Conservation (phyloP, 371 early-diverging fungal genomes). For the Mortierella polycephala region DNA sequence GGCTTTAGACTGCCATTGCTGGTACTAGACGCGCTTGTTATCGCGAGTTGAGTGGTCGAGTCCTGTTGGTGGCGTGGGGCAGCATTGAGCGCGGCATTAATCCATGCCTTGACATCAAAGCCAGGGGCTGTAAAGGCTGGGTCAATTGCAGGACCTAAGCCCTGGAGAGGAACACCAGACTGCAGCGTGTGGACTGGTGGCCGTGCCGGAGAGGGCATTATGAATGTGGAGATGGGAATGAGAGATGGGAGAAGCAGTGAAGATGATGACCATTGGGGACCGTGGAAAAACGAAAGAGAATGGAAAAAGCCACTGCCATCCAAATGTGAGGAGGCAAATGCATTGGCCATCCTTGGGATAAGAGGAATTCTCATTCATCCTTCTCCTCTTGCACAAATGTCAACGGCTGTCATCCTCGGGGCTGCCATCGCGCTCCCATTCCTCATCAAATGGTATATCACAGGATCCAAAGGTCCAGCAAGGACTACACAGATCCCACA, state of each 20-base stretch:
- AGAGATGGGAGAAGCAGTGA: neutral
- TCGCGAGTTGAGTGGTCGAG: slow-evolving; percentile 3
- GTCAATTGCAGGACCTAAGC: slow-evolving; percentile 27
- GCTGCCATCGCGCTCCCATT: slow-evolving; percentile 13
- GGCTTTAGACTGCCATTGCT: slow-evolving; percentile 2
- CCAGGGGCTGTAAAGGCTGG: slow-evolving; percentile 52
- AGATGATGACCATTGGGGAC: neutral
- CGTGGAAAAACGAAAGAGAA: too few relatives aligned
- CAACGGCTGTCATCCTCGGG: slow-evolving; percentile 8
- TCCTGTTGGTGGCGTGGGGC: slow-evolving; percentile 17
- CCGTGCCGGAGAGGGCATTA: slow-evolving; percentile 49
- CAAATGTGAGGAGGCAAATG: too few relatives aligned
- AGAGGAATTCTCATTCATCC: neutral
- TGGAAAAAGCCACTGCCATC: too few relatives aligned
- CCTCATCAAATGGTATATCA: slow-evolving; percentile 2
- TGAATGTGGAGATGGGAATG: neutral
- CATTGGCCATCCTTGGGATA: too few relatives aligned
- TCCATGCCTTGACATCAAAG: slow-evolving; percentile 74
- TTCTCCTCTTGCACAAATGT: neutral
- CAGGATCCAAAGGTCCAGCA: slow-evolving; percentile 6
- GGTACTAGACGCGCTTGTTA: slow-evolving; percentile 3
- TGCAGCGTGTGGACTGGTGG: slow-evolving; percentile 15
- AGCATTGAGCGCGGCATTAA: slow-evolving; percentile 60
- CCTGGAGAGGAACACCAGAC: slow-evolving; percentile 17
- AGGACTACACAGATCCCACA: slow-evolving; percentile 30